Evolutionary conservation across 1,284 basidiomycete genomes (phyloP).

Genomic region (Tilletiopsis washingtonensis): DNA sequence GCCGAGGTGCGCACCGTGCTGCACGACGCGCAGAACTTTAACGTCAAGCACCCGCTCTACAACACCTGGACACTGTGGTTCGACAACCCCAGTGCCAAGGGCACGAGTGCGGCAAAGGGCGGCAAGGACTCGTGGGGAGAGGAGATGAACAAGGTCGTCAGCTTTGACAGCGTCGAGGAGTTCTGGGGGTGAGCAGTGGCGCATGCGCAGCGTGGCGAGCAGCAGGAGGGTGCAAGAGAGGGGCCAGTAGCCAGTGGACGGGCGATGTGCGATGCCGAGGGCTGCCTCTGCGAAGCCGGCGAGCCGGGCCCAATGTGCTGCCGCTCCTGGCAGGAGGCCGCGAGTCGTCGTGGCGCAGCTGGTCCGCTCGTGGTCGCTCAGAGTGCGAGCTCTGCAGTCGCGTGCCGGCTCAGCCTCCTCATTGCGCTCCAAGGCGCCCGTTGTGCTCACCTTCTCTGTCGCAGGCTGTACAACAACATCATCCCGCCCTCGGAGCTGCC

Average conservation of each 20-base stretch:
- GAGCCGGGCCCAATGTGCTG: too few relatives aligned
- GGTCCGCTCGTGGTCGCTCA: too few relatives aligned
- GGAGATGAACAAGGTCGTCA: slow-evolving; percentile 45
- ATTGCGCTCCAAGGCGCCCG: too few relatives aligned
- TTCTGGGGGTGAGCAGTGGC: slow-evolving; percentile 38
- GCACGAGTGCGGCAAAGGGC: slow-evolving; percentile 31
- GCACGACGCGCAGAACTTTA: slow-evolving; percentile 42
- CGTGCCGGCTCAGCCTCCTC: background rate
- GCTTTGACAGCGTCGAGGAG: slow-evolving; percentile 42
- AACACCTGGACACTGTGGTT: slow-evolving; percentile 46
- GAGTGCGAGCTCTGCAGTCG: too few relatives aligned
- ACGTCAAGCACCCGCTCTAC: slow-evolving; percentile 46
- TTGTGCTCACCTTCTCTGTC: too few relatives aligned
- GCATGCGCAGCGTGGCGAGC: slow-evolving; percentile 1
- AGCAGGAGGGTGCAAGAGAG: too few relatives aligned
- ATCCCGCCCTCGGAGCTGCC: slow-evolving; percentile 89
- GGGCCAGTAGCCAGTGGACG: too few relatives aligned
- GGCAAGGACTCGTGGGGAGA: slow-evolving; percentile 45
- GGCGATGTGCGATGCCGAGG: too few relatives aligned
- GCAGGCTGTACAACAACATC: slow-evolving; percentile 90
- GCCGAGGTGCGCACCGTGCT: slow-evolving; percentile 40
- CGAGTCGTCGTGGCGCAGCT: too few relatives aligned
- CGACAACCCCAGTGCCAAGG: slow-evolving; percentile 44
- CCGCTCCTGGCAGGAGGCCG: too few relatives aligned
- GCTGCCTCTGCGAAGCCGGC: too few relatives aligned